Percentiles rank a stretch among this genome's conserved stretches.
phyloP scores from a whole-genome alignment of 202 grass and related monocot species.

The Bolboschoenoplectus hybrid region DNA sequence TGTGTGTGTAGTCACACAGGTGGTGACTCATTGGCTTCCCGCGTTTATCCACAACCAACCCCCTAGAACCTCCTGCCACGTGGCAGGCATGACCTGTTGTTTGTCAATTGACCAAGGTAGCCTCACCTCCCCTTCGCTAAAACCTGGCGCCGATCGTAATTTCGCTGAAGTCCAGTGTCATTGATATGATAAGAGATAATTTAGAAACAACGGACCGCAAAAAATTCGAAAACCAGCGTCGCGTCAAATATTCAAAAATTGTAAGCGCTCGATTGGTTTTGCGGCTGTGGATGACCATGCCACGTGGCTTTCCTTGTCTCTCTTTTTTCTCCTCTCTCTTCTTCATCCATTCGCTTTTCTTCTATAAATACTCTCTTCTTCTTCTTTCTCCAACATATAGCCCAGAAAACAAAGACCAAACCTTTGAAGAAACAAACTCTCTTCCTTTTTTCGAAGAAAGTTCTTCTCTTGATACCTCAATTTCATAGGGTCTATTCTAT shows the following conservation, averaged over 20 bases:
- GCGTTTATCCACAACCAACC: conserved; percentile 8
- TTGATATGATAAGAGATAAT: neutral
- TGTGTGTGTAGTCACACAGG: neutral
- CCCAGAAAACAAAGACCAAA: conserved; percentile 3
- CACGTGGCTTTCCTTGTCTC: neutral
- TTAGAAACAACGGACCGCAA: conserved; percentile 7
- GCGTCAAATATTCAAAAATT: neutral
- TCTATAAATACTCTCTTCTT: neutral
- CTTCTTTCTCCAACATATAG: neutral
- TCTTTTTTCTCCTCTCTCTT: neutral
- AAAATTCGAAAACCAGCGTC: neutral
- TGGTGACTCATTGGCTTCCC: neutral
- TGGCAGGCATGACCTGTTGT: neutral
- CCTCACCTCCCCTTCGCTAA: neutral
- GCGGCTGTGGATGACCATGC: conserved; percentile 22
- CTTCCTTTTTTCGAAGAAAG: neutral
- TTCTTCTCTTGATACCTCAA: neutral
- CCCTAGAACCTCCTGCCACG: neutral
- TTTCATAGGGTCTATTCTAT: neutral
- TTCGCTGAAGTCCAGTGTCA: neutral
- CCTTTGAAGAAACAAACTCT: neutral
- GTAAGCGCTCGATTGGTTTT: neutral
- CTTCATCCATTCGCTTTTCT: neutral
- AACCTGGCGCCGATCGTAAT: neutral
- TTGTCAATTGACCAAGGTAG: neutral